A percentile compares a stretch with the other conserved stretches of the same genome.
Evolutionary conservation across 1,139 yeast species (phyloP).

Genomic region (Candida sanyaensis): DNA sequence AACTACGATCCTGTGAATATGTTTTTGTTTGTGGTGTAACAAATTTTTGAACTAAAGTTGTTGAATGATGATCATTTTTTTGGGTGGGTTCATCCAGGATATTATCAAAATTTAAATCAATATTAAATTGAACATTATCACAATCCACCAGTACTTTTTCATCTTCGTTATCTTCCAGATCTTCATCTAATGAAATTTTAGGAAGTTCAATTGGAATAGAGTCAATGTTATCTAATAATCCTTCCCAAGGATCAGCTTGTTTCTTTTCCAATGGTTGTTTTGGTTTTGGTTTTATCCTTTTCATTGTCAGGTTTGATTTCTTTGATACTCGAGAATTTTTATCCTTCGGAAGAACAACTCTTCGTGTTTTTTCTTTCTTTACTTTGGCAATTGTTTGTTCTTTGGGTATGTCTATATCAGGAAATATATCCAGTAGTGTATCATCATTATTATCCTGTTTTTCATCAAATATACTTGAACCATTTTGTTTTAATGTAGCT

Average conservation of each 20-base stretch:
- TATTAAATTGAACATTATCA: neutral
- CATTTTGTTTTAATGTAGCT: neutral
- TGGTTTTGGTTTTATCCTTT: neutral
- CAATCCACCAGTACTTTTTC: neutral
- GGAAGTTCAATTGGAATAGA: neutral
- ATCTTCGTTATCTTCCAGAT: conserved; percentile 2
- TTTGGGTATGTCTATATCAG: neutral
- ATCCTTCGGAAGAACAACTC: neutral
- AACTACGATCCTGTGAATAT: conserved; percentile 26
- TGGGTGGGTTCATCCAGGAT: neutral
- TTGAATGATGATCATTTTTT: neutral
- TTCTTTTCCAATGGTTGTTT: neutral
- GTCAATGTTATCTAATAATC: conserved; percentile 20
- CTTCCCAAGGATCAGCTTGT: conserved; percentile 21
- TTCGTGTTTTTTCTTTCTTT: neutral
- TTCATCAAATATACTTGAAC: neutral
- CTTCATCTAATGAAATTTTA: conserved; percentile 8
- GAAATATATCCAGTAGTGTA: neutral
- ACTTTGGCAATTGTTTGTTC: neutral
- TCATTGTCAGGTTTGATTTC: neutral
- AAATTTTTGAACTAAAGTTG: neutral
- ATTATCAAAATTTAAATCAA: conserved; percentile 1
- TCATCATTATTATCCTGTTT: neutral
- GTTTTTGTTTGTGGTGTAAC: conserved; percentile 7
- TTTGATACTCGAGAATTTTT: neutral